phyloP scores from a whole-genome alignment of 1,139 yeast species.

The Blastobotrys buckinghamii region DNA sequence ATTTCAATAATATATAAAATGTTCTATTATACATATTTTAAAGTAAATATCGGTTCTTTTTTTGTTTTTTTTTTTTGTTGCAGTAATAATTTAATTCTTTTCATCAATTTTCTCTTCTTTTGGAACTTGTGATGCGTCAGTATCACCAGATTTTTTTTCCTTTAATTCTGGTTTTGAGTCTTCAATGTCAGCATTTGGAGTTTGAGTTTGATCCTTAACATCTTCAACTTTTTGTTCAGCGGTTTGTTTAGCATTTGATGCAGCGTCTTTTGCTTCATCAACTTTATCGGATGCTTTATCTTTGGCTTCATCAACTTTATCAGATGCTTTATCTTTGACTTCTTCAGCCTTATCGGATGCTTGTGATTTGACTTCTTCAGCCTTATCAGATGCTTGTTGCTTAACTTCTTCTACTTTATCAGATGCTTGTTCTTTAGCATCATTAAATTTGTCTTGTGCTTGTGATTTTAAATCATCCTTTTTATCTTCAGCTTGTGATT shows the following conservation, averaged over 20 bases:
- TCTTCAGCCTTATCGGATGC: neutral
- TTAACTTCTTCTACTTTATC: neutral
- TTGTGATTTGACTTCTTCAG: neutral
- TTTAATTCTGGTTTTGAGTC: neutral
- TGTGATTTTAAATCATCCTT: neutral
- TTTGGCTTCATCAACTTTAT: slow-evolving; percentile 5
- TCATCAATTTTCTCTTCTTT: neutral
- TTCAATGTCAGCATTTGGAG: neutral
- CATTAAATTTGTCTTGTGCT: neutral
- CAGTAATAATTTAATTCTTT: too few species aligned
- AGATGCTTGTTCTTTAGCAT: neutral
- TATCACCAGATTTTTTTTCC: neutral
- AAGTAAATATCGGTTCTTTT: neutral
- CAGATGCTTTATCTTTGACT: neutral
- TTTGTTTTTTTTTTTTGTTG: neutral
- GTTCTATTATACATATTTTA: neutral
- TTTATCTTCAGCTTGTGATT: neutral
- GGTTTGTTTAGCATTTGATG: neutral
- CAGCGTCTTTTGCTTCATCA: neutral
- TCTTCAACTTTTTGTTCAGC: slow-evolving; percentile 2
- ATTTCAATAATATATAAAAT: slow-evolving; percentile 44
- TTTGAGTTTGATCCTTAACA: slow-evolving; percentile 7
- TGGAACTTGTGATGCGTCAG: neutral
- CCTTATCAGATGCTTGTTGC: slow-evolving; percentile 3
- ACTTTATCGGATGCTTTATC: slow-evolving; percentile 5